Percentiles rank a stretch among this genome's conserved stretches.
phyloP scores from a whole-genome alignment of 2,329 filamentous ascomycete species.

The Penicillium griseofulvum region DNA sequence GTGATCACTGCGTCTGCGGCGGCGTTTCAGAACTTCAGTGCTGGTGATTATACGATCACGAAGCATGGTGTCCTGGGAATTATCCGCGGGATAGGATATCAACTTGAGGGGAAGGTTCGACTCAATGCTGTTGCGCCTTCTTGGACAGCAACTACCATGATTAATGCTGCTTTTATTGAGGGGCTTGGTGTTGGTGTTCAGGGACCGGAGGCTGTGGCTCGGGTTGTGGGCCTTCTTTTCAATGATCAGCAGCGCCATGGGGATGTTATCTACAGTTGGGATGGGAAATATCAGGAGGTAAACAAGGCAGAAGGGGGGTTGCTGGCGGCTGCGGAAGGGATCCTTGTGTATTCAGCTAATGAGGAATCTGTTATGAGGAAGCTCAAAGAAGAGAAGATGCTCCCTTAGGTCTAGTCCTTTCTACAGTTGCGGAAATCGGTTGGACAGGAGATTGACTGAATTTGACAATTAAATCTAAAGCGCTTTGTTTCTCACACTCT shows the following conservation, averaged over 20 bases:
- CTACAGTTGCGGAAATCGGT: too few relatives aligned
- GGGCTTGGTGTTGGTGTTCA: constrained; percentile 37
- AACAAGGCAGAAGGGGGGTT: constrained; percentile 45
- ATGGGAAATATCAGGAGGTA: constrained; percentile 53
- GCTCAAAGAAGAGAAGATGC: not conserved
- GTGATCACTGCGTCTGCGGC: constrained; percentile 55
- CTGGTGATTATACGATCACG: constrained; percentile 53
- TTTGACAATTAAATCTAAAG: too few relatives aligned
- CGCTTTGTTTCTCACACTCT: too few relatives aligned
- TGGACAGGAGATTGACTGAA: too few relatives aligned
- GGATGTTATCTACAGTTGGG: constrained; percentile 52
- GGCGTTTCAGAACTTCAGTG: constrained; percentile 51
- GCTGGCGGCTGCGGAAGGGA: constrained; percentile 3
- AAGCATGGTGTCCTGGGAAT: constrained; percentile 58
- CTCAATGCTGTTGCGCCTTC: constrained; percentile 57
- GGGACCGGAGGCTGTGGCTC: constrained; percentile 49
- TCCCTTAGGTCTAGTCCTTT: not conserved
- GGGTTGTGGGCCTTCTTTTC: constrained; percentile 51
- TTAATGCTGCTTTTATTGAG: constrained; percentile 37
- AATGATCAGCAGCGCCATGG: constrained; percentile 49
- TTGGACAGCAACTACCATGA: constrained; percentile 54
- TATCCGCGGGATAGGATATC: constrained; percentile 47
- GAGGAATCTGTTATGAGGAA: constrained; percentile 16
- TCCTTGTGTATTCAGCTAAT: constrained; percentile 7
- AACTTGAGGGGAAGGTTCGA: constrained; percentile 50